Base-by-base conservation (phyloP, 441 rosid species). In the Euphorbia celastroides region DNA sequence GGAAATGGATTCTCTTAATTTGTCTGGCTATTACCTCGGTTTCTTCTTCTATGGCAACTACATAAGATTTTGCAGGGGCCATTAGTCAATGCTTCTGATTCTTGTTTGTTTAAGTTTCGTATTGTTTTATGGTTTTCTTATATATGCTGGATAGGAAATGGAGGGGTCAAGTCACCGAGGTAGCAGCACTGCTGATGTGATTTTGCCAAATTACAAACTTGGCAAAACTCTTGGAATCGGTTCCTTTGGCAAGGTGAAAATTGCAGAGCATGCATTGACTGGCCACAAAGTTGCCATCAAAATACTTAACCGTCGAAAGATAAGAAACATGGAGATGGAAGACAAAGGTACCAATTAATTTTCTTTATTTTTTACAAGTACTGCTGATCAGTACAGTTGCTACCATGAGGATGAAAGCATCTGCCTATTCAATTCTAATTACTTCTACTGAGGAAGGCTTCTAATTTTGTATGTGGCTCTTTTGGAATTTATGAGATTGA, bases 211-310 rank as follows among this genome's bases (percentile, higher is more conserved):
- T 77, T 94, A 94, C 74, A 94, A 86, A 83, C 87, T 94, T 70
- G 97, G 96, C 30, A 92, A 84, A 80, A 94, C 93, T 57, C 92
- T 92, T 51, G 99, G 99, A 62, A 92, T 92, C 67, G 99, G 99
- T 62, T 82, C 99, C 13, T 94, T 94, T 68, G 96, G 99, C 8
- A 92, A 94, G 83, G 99, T 94, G 57, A 94, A 92, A 76, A 85
- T 92, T 70, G 99, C 99, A 0, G 96, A 86, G 79, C 99, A 94
- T 80, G 83, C 81, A 59, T 78, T 84, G 74, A 94, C 99, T 0
- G 90, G 98, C 54, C 92, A 90, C 72, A 92, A 94, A 80, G 99
- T 94, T 71, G 99, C 99, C 54, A 81, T 94, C 70, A 94, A 94
- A 84, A 89, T 94, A 65, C 97, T 94, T 61, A 94, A 94, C 67